These are phyloP conservation scores for Parietichytrium sp. DNA, from an alignment of 108 stramenopile species.

Conservation along the genomic window DNA sequence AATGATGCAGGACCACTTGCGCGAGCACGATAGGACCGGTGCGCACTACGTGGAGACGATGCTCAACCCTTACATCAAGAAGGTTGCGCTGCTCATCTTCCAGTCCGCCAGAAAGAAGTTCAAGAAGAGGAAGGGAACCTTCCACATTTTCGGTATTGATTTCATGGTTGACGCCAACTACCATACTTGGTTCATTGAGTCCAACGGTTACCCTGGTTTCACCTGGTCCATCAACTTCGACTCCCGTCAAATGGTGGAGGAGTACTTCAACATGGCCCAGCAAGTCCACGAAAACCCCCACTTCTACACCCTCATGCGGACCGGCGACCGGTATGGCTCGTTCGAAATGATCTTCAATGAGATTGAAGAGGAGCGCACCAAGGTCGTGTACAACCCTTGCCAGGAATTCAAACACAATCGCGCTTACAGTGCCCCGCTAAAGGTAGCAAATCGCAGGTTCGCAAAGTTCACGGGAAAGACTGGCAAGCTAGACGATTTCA, in stretches of 20 bases:
- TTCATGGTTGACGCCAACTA: slow-evolving; percentile 37
- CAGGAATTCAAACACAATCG: slow-evolving; percentile 32
- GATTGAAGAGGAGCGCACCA: slow-evolving; percentile 22
- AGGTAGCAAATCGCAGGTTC: slow-evolving; percentile 13
- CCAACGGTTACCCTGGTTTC: slow-evolving; percentile 36
- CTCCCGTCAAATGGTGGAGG: slow-evolving; percentile 32
- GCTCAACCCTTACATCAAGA: slow-evolving; percentile 35
- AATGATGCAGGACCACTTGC: slow-evolving; percentile 35
- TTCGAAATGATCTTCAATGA: slow-evolving; percentile 39
- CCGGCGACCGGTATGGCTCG: slow-evolving; percentile 14
- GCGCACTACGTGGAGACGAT: slow-evolving; percentile 36
- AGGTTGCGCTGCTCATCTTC: slow-evolving; percentile 27
- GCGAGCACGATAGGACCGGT: slow-evolving; percentile 35
- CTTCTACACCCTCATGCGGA: slow-evolving; percentile 34
- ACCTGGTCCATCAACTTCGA: slow-evolving; percentile 32
- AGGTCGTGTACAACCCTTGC: slow-evolving; percentile 30
- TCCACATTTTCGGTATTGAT: slow-evolving; percentile 38
- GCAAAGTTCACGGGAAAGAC: slow-evolving; percentile 35
- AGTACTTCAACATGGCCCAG: slow-evolving; percentile 37
- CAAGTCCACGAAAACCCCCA: slow-evolving; percentile 32
- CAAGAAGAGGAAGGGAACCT: slow-evolving; percentile 38
- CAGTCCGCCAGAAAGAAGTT: slow-evolving; percentile 15
- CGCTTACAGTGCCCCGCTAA: slow-evolving; percentile 30
- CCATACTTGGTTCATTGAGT: slow-evolving; percentile 34
- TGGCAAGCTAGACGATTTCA: neutral